A percentile compares a stretch with the other conserved stretches of the same genome.
Evolutionary conservation across 192 early-diverging fungal species (phyloP).

Genomic region (Umbelopsis vinacea): DNA sequence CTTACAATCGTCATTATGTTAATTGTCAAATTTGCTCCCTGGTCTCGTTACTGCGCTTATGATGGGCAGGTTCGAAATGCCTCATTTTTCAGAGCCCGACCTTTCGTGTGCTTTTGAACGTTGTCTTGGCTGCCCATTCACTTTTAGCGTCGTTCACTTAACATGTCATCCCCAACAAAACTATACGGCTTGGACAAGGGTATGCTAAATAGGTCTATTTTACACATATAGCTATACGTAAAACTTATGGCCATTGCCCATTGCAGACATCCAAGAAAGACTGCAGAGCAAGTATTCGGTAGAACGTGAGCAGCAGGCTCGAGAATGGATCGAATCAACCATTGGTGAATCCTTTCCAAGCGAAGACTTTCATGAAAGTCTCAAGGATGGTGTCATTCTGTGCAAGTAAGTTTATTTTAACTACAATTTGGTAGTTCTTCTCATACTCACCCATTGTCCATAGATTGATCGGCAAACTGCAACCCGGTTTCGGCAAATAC

Average conservation of each 20-base stretch:
- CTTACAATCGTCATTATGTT: neutral
- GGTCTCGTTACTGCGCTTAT: neutral
- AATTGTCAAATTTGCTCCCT: neutral
- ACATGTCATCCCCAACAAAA: conserved; percentile 16
- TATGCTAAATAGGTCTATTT: neutral
- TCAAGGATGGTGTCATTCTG: conserved; percentile 78
- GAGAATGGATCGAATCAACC: conserved; percentile 71
- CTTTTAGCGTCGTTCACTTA: neutral
- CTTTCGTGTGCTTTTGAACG: neutral
- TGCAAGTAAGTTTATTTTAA: conserved; percentile 63
- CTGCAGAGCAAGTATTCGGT: conserved; percentile 40
- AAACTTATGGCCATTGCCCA: neutral
- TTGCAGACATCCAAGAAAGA: conserved; percentile 43
- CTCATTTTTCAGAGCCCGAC: neutral
- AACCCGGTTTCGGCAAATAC: conserved; percentile 59
- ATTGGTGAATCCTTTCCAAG: conserved; percentile 57
- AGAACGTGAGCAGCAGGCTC: conserved; percentile 61
- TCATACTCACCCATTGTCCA: neutral
- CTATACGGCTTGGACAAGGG: conserved; percentile 57
- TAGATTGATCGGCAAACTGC: conserved; percentile 61
- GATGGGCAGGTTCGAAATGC: too few species aligned
- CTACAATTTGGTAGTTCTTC: neutral
- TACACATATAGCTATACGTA: neutral
- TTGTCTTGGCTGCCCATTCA: neutral
- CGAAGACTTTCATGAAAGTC: conserved; percentile 63